Conservation (phyloP, 1,284 basidiomycete genomes). For the Microbotryomycetes sp. region DNA sequence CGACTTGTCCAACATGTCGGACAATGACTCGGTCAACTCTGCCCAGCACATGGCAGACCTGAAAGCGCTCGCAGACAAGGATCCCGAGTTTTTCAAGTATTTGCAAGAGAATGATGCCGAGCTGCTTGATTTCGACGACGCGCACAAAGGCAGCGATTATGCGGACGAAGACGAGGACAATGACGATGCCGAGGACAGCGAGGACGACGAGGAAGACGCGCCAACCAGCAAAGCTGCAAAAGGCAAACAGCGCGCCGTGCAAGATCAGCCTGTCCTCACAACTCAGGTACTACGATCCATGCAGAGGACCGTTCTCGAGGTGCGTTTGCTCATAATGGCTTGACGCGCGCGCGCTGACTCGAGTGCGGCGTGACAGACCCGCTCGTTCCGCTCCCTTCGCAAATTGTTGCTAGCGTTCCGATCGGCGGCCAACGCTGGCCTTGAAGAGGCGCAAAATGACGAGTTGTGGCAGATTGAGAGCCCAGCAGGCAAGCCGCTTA, state of each 20-base stretch:
- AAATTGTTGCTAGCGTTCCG: slow-evolving; percentile 83
- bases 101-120: slow-evolving; percentile 91
- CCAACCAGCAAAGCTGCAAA: slow-evolving; percentile 49
- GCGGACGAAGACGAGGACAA: slow-evolving; percentile 41
- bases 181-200: slow-evolving; percentile 23
- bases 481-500: slow-evolving; percentile 13
- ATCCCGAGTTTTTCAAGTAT: slow-evolving; percentile 98
- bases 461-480: slow-evolving; percentile 24
- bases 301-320: slow-evolving; percentile 87
- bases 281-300: slow-evolving; percentile 67
- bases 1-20: slow-evolving; percentile 28
- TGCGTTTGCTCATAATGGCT: slow-evolving; percentile 39
- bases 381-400: slow-evolving; percentile 74
- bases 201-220: slow-evolving; percentile 46
- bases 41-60: slow-evolving; percentile 63
- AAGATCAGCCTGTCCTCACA: slow-evolving; percentile 56
- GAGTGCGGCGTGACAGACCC: slow-evolving; percentile 53
- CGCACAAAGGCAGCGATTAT: slow-evolving; percentile 33
- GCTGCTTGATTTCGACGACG: slow-evolving; percentile 62
- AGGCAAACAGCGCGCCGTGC: slow-evolving; percentile 46
- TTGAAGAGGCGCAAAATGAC: slow-evolving; percentile 5
- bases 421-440: slow-evolving; percentile 57
- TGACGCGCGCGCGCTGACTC: no score
- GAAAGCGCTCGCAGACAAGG: slow-evolving; percentile 85
- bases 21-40: slow-evolving; percentile 18